Percentiles rank a stretch among this genome's conserved stretches.
phyloP scores from a whole-genome alignment of 305 asterid genomes.

The Fraxinus baroniana region DNA sequence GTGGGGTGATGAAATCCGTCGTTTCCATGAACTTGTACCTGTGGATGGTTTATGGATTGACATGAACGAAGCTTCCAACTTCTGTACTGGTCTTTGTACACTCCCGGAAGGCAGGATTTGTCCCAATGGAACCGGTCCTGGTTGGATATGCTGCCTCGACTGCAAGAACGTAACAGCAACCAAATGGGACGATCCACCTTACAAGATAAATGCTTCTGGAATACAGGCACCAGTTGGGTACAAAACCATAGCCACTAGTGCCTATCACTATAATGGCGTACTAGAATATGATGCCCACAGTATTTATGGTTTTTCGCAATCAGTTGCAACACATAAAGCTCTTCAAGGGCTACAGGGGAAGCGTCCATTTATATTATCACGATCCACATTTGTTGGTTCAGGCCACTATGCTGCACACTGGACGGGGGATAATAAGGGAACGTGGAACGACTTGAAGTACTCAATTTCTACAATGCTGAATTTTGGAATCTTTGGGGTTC shows the following conservation, averaged over 20 bases:
- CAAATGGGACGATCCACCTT: constrained; percentile 1
- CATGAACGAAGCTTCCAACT: constrained; percentile 4
- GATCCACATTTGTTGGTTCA: constrained; percentile 2
- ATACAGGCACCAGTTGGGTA: constrained; percentile 5
- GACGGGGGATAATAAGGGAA: constrained; percentile 2
- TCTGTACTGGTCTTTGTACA: background rate
- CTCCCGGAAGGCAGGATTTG: background rate
- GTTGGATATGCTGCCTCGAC: constrained; percentile 6
- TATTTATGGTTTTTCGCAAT: constrained; percentile 2
- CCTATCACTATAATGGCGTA: background rate
- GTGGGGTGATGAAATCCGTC: constrained; percentile 10
- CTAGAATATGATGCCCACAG: constrained; percentile 8
- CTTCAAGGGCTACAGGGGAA: constrained; percentile 4
- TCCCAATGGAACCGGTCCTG: background rate
- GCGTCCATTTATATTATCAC: background rate
- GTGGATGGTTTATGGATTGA: constrained; percentile 9
- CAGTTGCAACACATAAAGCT: background rate
- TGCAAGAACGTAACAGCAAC: constrained; percentile 1
- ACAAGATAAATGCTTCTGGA: constrained; percentile 1
- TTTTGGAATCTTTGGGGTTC: constrained; percentile 6
- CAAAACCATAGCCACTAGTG: constrained; percentile 11
- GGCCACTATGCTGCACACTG: constrained; percentile 1
- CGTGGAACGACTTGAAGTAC: background rate
- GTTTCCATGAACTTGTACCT: background rate
- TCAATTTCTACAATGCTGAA: constrained; percentile 2